Base-by-base conservation (phyloP, 257 asterid genomes). In the Galeopsis tetrahit region DNA sequence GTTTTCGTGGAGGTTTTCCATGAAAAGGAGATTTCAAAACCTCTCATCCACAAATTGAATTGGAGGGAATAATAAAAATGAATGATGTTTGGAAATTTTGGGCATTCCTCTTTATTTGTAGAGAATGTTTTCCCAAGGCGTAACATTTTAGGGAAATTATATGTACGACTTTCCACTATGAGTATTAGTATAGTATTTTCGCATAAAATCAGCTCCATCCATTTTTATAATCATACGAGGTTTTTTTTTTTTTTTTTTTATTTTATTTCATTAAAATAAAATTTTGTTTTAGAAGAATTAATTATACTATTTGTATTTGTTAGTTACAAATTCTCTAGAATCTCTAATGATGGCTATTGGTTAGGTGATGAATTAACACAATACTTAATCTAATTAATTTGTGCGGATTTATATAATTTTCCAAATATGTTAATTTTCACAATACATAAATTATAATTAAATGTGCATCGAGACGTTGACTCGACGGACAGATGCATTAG, bases 71-170 rank as follows among this genome's bases (percentile, higher is more conserved):
- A 44, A 9, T 42, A 42, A 28, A 64, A 39, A 49, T 8, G 10
- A 44, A 58, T 67, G 69, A 72, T 57, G 66, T 70, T 63, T 35
- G 62, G 48, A 35, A 40, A n/a, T 70, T 66, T 64, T 59, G 57
- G 65, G 10, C 17, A 1, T 69, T 52, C 40, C 75, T 79, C 83
- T 49, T n/a, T 42, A 42, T 79, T 79, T 15, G 64, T 49, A 34
- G 60, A 70, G 82, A 83, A 66, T 71, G 38, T 15, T 34, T 76
- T 71, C 38, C 82, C 81, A 51, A 66, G 79, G 78, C 82, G 88
- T 62, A 86, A 78, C 71, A 64, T 60, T 60, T 53, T 11, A 14
- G 17, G 17, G 61, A 61, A 80, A 61, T 67, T 56, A 62, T 77
- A 44, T 53, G 55, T 66, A 48, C 67, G 2, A 3, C 60, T 75